Base-by-base conservation (phyloP, 495 filamentous ascomycete genomes). In the Penicilliopsis zonata region DNA sequence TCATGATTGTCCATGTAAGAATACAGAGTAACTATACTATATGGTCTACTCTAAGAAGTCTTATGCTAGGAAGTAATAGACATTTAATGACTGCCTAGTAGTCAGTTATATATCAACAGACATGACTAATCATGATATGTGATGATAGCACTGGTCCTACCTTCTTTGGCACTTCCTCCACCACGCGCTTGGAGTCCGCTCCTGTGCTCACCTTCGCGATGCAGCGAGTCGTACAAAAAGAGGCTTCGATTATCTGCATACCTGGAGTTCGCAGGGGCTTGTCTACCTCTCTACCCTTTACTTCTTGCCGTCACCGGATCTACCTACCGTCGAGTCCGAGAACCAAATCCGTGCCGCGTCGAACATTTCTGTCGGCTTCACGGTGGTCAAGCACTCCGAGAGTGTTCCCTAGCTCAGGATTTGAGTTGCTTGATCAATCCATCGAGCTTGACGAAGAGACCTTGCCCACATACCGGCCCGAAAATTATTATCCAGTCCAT, bases 401-500 rank as follows among this genome's bases (percentile, higher is more conserved):
- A 24, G 22, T 24, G 22, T 24, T 24, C n/a, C 22, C 18, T 18
- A 34, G 37, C 31, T 38, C 37, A 4, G 37, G 40, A 21, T 33
- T 43, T 18, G 22, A 47, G 15, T 13, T 38, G 17, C 27, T 47
- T 18, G 40, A 47, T n/a, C 34, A 21, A 18, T 38, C 37, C 26
- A 9, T 35, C 8, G 19, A 43, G 36, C 23, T 47, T 16, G 47
- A 63, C 27, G 62, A 67, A 34, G 62, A 70, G 43, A 50, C 42
- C 3, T 36, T 65, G 31, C 53, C 56, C 7, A 50, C 46, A 28
- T 69, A 66, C 38, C 18, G 40, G 15, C 44, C 51, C 0, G 47
- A 46, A 10, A 47, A 44, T 24, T 50, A 48, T 40, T 59, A 72
- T 41, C 67, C 67, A 2, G 47, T 63, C 3, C 34, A 50, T 5